Percentiles rank a stretch among this genome's conserved stretches.
These are phyloP conservation scores for Achlya hypogyna DNA, from an alignment of 352 stramenopile species.

Conservation along the genomic window DNA sequence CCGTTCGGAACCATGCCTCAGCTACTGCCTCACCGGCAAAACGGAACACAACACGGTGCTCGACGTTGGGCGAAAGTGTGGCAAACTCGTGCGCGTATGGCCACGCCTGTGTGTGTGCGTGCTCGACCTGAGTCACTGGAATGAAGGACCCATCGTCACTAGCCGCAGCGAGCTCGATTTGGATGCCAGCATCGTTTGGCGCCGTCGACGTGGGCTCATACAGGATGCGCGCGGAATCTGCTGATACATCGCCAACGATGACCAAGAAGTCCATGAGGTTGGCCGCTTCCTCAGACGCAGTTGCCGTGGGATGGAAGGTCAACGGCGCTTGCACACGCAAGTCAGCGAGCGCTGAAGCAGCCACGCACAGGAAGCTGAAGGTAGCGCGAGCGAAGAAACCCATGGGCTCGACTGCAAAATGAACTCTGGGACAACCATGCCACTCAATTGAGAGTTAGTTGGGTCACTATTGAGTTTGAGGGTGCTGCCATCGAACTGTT, in stretches of 20 bases:
- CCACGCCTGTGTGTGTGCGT: neutral
- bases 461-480: too few relatives aligned
- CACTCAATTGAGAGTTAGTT: too few relatives aligned
- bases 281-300: neutral
- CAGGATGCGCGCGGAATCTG: slow-evolving; percentile 36
- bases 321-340: neutral
- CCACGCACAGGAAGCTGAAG: neutral
- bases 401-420: too few relatives aligned
- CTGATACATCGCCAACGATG: slow-evolving; percentile 41
- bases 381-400: too few relatives aligned
- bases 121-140: neutral
- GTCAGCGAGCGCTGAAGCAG: neutral
- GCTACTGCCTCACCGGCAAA: slow-evolving; percentile 19
- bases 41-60: slow-evolving; percentile 34
- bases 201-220: slow-evolving; percentile 27
- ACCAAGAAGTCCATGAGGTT: slow-evolving; percentile 29
- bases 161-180: slow-evolving; percentile 20
- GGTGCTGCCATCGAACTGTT: too few relatives aligned
- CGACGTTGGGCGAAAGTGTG: slow-evolving; percentile 28
- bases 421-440: too few relatives aligned
- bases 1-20: slow-evolving; percentile 32
- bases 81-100: slow-evolving; percentile 29
- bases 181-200: slow-evolving; percentile 6
- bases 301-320: neutral
- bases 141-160: slow-evolving; percentile 5